Evolutionary conservation across 2,329 filamentous ascomycete species (phyloP), one percentile per base, ranked within the genome.

Genomic region (Aspergillus japonicus): DNA sequence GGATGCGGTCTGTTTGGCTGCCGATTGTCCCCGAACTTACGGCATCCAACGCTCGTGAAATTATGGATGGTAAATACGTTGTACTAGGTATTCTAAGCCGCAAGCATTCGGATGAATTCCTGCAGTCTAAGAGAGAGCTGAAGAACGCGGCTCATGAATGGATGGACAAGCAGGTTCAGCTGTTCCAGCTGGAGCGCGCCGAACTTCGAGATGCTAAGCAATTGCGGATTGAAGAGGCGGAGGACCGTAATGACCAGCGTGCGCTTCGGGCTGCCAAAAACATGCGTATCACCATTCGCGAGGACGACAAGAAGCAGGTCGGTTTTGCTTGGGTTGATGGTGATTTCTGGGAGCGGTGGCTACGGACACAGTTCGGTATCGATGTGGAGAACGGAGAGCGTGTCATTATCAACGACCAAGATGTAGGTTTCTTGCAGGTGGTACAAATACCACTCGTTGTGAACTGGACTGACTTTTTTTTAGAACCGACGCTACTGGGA

Each of bases 251-350:
- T 68, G 95, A 99, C 73, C 88, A 97, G 75, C 87, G 93, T 54
- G 94, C 91, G 11, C 78, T 97, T 60, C 85, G 92, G 42, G 85
- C 89, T 48, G 96, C 95, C 39, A 99, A 99, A 82, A 89, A 87
- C 65, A 96, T 96, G 71, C 87, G 88, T 33, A 93, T 99, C 73
- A 91, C 92, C 68, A 96, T 97, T 86, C 89, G 94, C 68, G 89
- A 90, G 72, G 86, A 91, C 55, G 88, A 92, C 71, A 89, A 89
- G 68, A 96, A 94, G 75, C 90, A 96, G 73, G 92, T 98, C 47
- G 86, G 87, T 8, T 99, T 99, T 76, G 95, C 95, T 12, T 99
- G 95, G 95, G 92, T 98, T 12, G 95, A 99, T 73, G 92, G 93
- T 54, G 86, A 91, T 7, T 98, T 98, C 76, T 99, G 95, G 95